These are phyloP conservation scores for Carex cristatella DNA, from an alignment of 176 grass and related monocot species.

Conservation along the genomic window DNA sequence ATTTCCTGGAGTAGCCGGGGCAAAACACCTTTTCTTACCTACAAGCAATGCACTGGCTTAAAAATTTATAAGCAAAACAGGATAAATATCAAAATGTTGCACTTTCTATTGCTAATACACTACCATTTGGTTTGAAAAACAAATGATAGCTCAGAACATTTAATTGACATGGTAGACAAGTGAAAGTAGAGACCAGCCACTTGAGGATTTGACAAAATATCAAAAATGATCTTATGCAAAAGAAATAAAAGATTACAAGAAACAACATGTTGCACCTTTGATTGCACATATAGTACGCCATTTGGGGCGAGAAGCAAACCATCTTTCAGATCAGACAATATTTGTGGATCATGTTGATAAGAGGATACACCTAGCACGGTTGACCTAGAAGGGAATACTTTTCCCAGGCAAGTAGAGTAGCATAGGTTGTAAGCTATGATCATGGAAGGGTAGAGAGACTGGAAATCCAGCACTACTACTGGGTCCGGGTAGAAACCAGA, in stretches of 20 bases:
- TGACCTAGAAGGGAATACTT: conserved; percentile 82
- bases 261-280: conserved; percentile 53
- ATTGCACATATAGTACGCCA: conserved; percentile 73
- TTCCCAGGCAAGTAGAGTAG: conserved; percentile 92
- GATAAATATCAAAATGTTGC: conserved; percentile 12
- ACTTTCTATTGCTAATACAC: conserved; percentile 70
- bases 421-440: conserved; percentile 98
- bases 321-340: conserved; percentile 55
- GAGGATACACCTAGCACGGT: conserved; percentile 82
- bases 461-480: conserved; percentile 91
- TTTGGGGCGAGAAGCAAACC: conserved; percentile 74
- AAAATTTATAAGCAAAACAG: not conserved
- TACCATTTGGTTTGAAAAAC: conserved; percentile 56
- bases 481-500: conserved; percentile 91
- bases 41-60: conserved; percentile 20
- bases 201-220: conserved; percentile 23
- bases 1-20: conserved; percentile 78
- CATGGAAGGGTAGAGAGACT: conserved; percentile 99
- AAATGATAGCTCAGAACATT: not conserved
- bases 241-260: not conserved
- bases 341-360: conserved; percentile 51
- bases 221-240: not conserved
- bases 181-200: not conserved
- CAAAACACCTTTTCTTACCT: conserved; percentile 92
- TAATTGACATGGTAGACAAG: not conserved